Conservation (phyloP, 805 yeast species). For the Ogataea trehaloabstinens region DNA sequence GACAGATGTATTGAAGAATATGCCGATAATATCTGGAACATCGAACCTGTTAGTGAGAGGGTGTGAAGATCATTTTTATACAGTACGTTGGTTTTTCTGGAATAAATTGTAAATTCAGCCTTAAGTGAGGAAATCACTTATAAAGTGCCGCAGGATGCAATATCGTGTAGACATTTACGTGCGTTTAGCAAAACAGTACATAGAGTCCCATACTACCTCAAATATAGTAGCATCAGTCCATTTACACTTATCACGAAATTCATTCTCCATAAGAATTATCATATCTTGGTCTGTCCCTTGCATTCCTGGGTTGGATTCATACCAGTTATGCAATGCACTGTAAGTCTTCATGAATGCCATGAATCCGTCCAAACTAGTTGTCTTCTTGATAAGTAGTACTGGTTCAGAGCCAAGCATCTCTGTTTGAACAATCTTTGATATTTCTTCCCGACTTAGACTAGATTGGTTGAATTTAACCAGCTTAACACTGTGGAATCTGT, state of each 20-base stretch:
- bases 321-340: conserved; percentile 28
- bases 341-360: conserved; percentile 23
- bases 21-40: conserved; percentile 90
- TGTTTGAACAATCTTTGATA: conserved; percentile 1
- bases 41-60: conserved; percentile 57
- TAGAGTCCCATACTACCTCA: conserved; percentile 55
- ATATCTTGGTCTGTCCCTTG: conserved; percentile 21
- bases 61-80: no score
- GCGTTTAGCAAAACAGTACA: conserved; percentile 47
- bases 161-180: background rate
- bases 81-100: no score
- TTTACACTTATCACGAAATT: conserved; percentile 26
- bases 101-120: no score
- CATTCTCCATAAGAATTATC: conserved; percentile 18
- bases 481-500: conserved; percentile 29
- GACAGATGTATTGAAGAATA: conserved; percentile 91
- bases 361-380: conserved; percentile 16
- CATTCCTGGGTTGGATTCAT: conserved; percentile 12
- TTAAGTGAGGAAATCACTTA: no score
- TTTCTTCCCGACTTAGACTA: background rate
- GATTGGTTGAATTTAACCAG: conserved; percentile 17
- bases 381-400: conserved; percentile 21
- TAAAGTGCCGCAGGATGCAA: no score
- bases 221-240: conserved; percentile 45
- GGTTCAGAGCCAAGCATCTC: conserved; percentile 3